phyloP scores from a whole-genome alignment of 371 early-diverging fungal species.

The Apophysomyces sp. region DNA sequence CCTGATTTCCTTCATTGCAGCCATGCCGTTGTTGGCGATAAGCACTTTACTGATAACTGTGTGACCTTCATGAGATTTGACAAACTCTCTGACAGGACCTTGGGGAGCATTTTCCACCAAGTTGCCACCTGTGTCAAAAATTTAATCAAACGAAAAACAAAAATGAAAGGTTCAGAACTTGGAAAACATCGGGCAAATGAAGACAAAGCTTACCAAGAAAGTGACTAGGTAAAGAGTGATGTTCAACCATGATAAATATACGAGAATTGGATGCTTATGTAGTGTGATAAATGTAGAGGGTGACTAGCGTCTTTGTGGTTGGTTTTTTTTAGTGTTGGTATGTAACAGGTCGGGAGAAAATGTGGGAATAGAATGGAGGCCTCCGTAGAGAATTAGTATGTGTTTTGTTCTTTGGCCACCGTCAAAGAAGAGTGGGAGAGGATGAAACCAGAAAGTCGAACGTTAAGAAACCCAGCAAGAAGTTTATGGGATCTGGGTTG shows the following conservation, averaged over 20 bases:
- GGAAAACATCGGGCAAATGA: neutral
- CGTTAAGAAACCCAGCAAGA: neutral
- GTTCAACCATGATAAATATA: conserved; percentile 7
- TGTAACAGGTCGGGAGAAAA: neutral
- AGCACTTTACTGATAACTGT: conserved; percentile 88
- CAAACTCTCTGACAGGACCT: conserved; percentile 71
- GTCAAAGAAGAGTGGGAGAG: neutral
- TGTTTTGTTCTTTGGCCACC: neutral
- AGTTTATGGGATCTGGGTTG: conserved; percentile 6
- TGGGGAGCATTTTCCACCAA: conserved; percentile 53
- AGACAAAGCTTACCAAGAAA: conserved; percentile 1
- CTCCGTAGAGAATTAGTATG: neutral
- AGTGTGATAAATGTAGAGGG: too few relatives aligned
- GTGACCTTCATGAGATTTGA: conserved; percentile 79
- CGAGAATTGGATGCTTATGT: neutral
- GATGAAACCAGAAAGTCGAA: neutral
- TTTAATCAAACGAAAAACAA: neutral
- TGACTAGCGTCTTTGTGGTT: neutral
- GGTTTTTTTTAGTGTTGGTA: neutral
- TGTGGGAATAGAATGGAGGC: neutral
- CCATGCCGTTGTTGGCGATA: conserved; percentile 99
- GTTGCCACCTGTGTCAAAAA: conserved; percentile 54
- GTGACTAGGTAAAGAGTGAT: neutral
- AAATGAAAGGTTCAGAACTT: neutral
- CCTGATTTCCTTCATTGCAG: conserved; percentile 98